Evolutionary conservation across 1,139 yeast species (phyloP).

Genomic region (Taphrina populina): DNA sequence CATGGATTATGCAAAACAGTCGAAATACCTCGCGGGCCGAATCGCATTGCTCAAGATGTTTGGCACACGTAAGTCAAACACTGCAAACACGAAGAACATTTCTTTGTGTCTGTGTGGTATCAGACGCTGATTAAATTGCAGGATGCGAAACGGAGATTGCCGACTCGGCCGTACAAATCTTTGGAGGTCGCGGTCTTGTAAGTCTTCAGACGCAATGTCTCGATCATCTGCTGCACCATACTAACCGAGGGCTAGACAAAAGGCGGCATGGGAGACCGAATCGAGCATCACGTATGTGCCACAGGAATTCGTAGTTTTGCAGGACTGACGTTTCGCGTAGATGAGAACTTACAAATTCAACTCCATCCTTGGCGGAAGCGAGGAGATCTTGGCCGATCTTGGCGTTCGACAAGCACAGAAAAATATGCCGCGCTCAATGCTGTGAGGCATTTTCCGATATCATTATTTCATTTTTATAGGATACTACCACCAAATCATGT

Average conservation of each 20-base stretch:
- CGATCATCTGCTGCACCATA: too few species aligned
- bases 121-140: not conserved
- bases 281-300: slow-evolving; percentile 45
- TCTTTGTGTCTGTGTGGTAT: too few species aligned
- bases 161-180: slow-evolving; percentile 51
- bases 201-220: not conserved
- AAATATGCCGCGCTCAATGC: slow-evolving; percentile 19
- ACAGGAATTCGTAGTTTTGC: not conserved
- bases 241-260: slow-evolving; percentile 42
- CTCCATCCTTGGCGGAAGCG: slow-evolving; percentile 52
- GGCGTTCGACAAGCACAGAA: slow-evolving; percentile 41
- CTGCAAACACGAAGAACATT: too few species aligned
- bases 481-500: slow-evolving; percentile 26
- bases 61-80: slow-evolving; percentile 44
- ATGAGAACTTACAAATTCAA: slow-evolving; percentile 51
- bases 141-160: slow-evolving; percentile 47
- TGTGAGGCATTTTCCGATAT: not conserved
- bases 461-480: not conserved
- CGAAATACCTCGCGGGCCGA: slow-evolving; percentile 50
- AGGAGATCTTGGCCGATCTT: slow-evolving; percentile 51
- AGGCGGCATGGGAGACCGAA: slow-evolving; percentile 51
- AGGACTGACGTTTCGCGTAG: not conserved
- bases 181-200: slow-evolving; percentile 49
- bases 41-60: slow-evolving; percentile 51
- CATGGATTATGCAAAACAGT: slow-evolving; percentile 43